phyloP scores from a whole-genome alignment of 148 eudicot genomes.

The Suaeda aralocaspica region DNA sequence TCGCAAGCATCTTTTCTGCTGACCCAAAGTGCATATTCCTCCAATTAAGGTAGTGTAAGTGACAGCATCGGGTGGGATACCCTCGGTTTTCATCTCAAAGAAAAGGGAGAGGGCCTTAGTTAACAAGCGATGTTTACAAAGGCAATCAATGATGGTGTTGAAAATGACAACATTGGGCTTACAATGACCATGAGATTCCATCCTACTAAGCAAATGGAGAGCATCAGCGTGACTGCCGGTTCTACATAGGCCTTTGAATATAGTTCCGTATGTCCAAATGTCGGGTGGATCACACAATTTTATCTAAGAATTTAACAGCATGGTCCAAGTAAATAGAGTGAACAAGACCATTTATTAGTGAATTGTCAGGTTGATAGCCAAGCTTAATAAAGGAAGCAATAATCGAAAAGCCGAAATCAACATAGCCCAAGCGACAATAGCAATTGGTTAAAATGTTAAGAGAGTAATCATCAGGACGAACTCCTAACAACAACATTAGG shows the following conservation, averaged over 20 bases:
- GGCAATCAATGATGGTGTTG: slow-evolving; percentile 5
- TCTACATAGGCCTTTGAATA: slow-evolving; percentile 18
- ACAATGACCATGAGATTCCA: background rate
- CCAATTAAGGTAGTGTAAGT: too few relatives aligned
- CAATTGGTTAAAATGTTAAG: slow-evolving; percentile 3
- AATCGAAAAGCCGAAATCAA: background rate
- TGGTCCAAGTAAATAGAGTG: background rate
- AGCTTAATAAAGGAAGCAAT: background rate
- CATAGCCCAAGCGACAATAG: background rate
- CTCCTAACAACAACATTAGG: too few relatives aligned
- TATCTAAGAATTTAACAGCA: background rate
- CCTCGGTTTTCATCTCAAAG: too few relatives aligned
- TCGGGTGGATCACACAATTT: background rate
- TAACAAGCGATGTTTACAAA: too few relatives aligned
- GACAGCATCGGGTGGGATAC: too few relatives aligned
- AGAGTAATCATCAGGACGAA: background rate
- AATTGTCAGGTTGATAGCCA: slow-evolving; percentile 6
- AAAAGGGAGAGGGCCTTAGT: too few relatives aligned
- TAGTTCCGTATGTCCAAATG: slow-evolving; percentile 4
- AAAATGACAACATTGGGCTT: slow-evolving; percentile 16
- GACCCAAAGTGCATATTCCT: too few relatives aligned
- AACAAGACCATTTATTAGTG: slow-evolving; percentile 7
- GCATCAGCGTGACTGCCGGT: slow-evolving; percentile 10
- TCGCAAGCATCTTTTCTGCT: too few relatives aligned
- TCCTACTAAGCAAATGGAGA: background rate